Evolutionary conservation across 306 rosid genomes (phyloP).

Genomic region (Inga leiocalycina): DNA sequence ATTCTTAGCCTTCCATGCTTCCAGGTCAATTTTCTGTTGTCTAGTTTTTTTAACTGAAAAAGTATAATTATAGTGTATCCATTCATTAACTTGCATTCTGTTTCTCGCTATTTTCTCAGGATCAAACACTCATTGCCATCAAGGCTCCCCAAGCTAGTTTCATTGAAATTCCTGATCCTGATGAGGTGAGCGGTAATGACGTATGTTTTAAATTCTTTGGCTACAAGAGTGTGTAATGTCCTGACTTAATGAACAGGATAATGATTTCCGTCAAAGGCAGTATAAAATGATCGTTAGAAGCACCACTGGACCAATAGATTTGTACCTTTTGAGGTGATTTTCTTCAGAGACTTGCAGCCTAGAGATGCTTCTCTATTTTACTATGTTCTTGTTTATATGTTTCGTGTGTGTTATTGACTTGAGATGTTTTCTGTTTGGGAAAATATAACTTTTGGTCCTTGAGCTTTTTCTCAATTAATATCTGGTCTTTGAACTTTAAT

Average conservation of each 20-base stretch:
- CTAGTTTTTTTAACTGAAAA: not conserved
- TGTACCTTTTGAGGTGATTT: conserved; percentile 72
- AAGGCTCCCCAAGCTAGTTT: conserved; percentile 78
- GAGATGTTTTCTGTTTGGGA: not conserved
- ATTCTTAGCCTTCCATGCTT: conserved; percentile 67
- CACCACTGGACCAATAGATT: conserved; percentile 70
- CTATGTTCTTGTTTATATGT: conserved; percentile 26
- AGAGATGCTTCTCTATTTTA: conserved; percentile 11
- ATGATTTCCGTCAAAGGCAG: conserved; percentile 59
- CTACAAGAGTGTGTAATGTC: conserved; percentile 31
- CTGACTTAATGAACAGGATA: conserved; percentile 57
- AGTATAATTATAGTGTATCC: conserved; percentile 4
- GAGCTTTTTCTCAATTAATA: not conserved
- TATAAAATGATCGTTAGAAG: conserved; percentile 75
- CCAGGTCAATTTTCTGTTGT: conserved; percentile 55
- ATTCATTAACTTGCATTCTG: conserved; percentile 36
- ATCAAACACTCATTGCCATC: conserved; percentile 71
- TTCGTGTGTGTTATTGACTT: conserved; percentile 8
- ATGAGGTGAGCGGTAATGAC: conserved; percentile 59
- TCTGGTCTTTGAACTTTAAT: not conserved
- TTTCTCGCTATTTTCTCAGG: conserved; percentile 46
- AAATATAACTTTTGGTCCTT: not conserved
- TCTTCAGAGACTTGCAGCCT: conserved; percentile 24
- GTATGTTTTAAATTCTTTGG: conserved; percentile 30
- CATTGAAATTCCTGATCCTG: conserved; percentile 89